These are phyloP conservation scores for Darksidea phi DNA, from an alignment of 495 filamentous ascomycete genomes.

Conservation along the genomic window DNA sequence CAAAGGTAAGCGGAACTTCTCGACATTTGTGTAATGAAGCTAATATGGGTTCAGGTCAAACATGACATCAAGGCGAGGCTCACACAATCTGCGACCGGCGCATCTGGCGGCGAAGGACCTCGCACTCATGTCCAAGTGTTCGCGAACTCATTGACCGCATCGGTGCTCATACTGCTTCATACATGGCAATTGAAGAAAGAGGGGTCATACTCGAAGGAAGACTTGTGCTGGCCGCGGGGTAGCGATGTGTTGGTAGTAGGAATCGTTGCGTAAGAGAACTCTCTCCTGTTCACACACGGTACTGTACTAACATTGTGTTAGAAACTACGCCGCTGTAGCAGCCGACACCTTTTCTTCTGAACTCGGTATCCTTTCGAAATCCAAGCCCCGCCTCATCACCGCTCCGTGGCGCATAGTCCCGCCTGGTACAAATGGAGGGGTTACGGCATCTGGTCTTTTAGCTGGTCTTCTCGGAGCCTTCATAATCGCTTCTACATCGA, in stretches of 20 bases:
- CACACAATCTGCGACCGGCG: conserved; percentile 71
- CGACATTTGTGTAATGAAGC: neutral
- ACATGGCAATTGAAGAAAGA: conserved; percentile 59
- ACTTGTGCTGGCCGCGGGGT: conserved; percentile 41
- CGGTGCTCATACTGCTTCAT: conserved; percentile 70
- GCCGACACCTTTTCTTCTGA: conserved; percentile 96
- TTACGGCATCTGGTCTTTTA: conserved; percentile 67
- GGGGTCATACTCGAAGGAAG: conserved; percentile 30
- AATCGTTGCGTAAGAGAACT: conserved; percentile 48
- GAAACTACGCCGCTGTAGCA: conserved; percentile 82
- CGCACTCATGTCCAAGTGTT: conserved; percentile 87
- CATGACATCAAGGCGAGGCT: conserved; percentile 78
- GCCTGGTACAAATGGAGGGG: conserved; percentile 87
- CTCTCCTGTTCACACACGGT: neutral
- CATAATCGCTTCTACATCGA: conserved; percentile 64
- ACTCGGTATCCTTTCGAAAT: conserved; percentile 81
- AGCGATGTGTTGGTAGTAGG: conserved; percentile 57
- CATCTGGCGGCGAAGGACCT: conserved; percentile 72
- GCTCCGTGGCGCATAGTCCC: conserved; percentile 76
- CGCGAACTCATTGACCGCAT: conserved; percentile 80
- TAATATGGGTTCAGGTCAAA: conserved; percentile 60
- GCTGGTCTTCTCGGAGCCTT: conserved; percentile 76
- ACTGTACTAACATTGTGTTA: conserved; percentile 13
- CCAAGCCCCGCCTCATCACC: conserved; percentile 79
- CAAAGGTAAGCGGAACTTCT: conserved; percentile 57